phyloP scores from a whole-genome alignment of 108 stramenopile genomes.

The Nitzschia sp. region DNA sequence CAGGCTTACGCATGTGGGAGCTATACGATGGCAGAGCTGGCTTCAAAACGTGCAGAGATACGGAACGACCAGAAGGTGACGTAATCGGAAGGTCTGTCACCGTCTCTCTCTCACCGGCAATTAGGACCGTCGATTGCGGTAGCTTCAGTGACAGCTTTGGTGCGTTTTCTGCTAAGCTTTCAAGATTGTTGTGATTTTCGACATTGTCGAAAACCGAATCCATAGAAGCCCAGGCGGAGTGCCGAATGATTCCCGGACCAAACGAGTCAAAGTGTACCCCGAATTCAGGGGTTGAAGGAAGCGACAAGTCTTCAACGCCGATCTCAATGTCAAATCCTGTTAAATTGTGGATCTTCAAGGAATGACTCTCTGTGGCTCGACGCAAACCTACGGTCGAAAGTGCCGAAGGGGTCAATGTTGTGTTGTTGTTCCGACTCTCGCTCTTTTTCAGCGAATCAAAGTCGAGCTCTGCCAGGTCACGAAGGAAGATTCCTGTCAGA shows the following conservation, averaged over 20 bases:
- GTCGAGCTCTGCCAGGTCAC: slow-evolving; percentile 57
- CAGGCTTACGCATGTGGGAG: not conserved
- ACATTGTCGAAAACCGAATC: slow-evolving; percentile 25
- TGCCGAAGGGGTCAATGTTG: slow-evolving; percentile 43
- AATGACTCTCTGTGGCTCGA: slow-evolving; percentile 47
- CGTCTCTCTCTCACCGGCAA: slow-evolving; percentile 41
- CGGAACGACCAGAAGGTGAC: slow-evolving; percentile 18
- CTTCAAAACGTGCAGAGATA: slow-evolving; percentile 25
- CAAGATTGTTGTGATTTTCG: slow-evolving; percentile 20
- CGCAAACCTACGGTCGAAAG: slow-evolving; percentile 53
- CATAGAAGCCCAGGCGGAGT: slow-evolving; percentile 20
- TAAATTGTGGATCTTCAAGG: slow-evolving; percentile 35
- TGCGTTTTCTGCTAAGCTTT: slow-evolving; percentile 1
- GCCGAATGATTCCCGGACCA: slow-evolving; percentile 29
- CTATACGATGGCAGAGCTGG: not conserved
- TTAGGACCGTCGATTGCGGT: slow-evolving; percentile 18
- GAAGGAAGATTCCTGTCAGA: slow-evolving; percentile 56
- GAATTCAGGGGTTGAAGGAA: not conserved
- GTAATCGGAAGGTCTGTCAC: slow-evolving; percentile 36
- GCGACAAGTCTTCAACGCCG: slow-evolving; percentile 1
- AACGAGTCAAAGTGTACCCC: slow-evolving; percentile 31
- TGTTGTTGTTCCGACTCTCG: slow-evolving; percentile 2
- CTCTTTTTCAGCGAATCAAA: slow-evolving; percentile 27
- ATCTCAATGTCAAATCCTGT: slow-evolving; percentile 50
- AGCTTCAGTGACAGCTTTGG: slow-evolving; percentile 30